These are phyloP conservation scores for Basidioascus undulatus DNA, from an alignment of 768 basidiomycete species.

Conservation along the genomic window DNA sequence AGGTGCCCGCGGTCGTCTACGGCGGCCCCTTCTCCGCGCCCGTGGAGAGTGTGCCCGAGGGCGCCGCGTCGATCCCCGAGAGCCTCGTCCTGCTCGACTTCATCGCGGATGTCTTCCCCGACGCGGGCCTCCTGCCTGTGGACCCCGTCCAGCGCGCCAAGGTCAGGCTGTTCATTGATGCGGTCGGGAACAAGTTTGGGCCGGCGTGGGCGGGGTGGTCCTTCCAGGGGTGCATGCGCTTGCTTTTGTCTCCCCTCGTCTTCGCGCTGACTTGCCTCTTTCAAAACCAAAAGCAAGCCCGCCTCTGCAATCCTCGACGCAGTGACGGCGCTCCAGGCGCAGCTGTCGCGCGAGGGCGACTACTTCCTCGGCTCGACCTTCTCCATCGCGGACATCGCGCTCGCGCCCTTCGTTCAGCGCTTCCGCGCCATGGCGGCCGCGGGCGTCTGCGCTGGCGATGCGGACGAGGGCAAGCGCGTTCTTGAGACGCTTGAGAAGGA, in stretches of 20 bases:
- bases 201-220: constrained; percentile 22
- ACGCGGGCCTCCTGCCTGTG: constrained; percentile 27
- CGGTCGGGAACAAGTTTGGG: constrained; percentile 25
- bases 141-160: constrained; percentile 34
- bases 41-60: constrained; percentile 32
- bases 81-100: constrained; percentile 41
- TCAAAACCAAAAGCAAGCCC: constrained; percentile 18
- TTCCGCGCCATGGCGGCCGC: constrained; percentile 24
- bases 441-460: constrained; percentile 29
- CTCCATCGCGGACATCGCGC: constrained; percentile 37
- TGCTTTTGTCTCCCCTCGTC: background rate
- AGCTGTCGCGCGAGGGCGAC: constrained; percentile 28
- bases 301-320: constrained; percentile 23
- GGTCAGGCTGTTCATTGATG: constrained; percentile 38
- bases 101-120: constrained; percentile 33
- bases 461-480: constrained; percentile 26
- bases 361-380: constrained; percentile 25
- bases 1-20: constrained; percentile 37
- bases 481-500: constrained; percentile 23
- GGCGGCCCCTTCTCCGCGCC: constrained; percentile 31
- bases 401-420: constrained; percentile 35
- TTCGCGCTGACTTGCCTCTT: constrained; percentile 6
- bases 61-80: constrained; percentile 37
- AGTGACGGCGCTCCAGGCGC: constrained; percentile 26
- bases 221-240: no score